Evolutionary conservation across 2,329 filamentous ascomycete genomes (phyloP).

Genomic region (Tolypocladium paradoxum): DNA sequence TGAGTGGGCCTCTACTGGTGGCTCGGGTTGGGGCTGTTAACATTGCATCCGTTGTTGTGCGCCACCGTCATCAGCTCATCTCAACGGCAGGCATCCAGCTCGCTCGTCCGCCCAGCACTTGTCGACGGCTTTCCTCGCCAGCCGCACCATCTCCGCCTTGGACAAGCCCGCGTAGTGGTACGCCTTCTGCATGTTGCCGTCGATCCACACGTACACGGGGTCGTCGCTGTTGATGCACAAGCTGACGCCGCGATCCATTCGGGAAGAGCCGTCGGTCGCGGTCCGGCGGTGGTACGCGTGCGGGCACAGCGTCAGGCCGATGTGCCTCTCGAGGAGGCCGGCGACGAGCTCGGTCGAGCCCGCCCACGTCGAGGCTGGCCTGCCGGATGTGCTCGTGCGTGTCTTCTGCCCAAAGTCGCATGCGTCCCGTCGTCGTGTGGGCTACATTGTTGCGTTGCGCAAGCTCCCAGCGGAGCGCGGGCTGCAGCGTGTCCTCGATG

Average conservation of each 20-base stretch:
- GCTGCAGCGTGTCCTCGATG: slow-evolving; percentile 62
- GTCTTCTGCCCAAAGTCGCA: slow-evolving; percentile 40
- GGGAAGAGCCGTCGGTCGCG: slow-evolving; percentile 36
- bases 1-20: too few species aligned
- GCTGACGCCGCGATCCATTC: slow-evolving; percentile 45
- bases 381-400: slow-evolving; percentile 40
- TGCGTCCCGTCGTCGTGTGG: slow-evolving; percentile 36
- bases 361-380: slow-evolving; percentile 50
- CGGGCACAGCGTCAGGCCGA: slow-evolving; percentile 60
- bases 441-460: slow-evolving; percentile 52
- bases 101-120: slow-evolving; percentile 32
- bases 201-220: slow-evolving; percentile 49
- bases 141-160: slow-evolving; percentile 28
- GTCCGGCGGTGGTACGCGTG: slow-evolving; percentile 10
- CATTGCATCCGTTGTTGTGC: too few species aligned
- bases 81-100: slow-evolving; percentile 11
- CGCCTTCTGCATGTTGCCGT: slow-evolving; percentile 33
- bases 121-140: slow-evolving; percentile 31
- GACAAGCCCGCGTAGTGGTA: slow-evolving; percentile 28
- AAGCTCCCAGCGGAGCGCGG: slow-evolving; percentile 56
- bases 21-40: too few species aligned
- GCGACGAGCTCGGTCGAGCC: slow-evolving; percentile 48
- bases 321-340: slow-evolving; percentile 41
- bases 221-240: slow-evolving; percentile 66
- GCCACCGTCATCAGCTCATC: background rate